These are phyloP conservation scores for Cyclospora cayetanensis DNA, from an alignment of 169 alveolate genomes.

Conservation along the genomic window DNA sequence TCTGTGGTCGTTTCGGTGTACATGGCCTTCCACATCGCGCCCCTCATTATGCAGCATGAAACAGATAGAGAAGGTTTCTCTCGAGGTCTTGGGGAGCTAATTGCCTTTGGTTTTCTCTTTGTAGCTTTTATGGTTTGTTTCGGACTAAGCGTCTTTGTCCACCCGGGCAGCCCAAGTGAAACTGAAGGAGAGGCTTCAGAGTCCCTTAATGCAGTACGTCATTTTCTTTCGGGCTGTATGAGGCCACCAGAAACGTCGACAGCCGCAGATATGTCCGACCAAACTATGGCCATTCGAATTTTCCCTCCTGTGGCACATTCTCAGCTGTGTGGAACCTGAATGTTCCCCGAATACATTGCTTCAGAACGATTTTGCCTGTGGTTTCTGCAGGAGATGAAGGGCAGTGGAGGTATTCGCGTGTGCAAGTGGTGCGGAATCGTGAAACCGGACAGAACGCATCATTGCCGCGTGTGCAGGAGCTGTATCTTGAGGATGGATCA, in stretches of 20 bases:
- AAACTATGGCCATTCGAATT: too few relatives aligned
- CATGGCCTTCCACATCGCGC: neutral
- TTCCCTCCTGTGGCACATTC: too few relatives aligned
- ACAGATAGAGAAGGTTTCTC: neutral
- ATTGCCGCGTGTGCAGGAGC: conserved; percentile 87
- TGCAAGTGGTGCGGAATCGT: conserved; percentile 91
- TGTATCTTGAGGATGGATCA: conserved; percentile 92
- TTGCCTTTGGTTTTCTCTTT: neutral
- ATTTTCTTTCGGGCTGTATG: too few relatives aligned
- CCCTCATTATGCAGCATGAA: neutral
- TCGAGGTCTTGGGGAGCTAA: neutral
- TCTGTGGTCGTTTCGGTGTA: conserved; percentile 2
- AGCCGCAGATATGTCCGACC: too few relatives aligned
- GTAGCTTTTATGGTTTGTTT: neutral
- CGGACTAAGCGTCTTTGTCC: neutral
- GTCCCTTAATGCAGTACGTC: neutral
- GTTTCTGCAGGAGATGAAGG: conserved; percentile 90
- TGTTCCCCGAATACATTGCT: too few relatives aligned
- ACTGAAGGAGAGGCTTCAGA: neutral
- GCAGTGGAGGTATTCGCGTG: conserved; percentile 87
- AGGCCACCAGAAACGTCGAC: too few relatives aligned
- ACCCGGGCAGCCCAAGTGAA: neutral
- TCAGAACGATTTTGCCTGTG: neutral
- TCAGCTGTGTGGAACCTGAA: too few relatives aligned
- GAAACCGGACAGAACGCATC: conserved; percentile 94